Conservation (phyloP, 192 early-diverging fungal species). For the Linnemannia zychae region DNA sequence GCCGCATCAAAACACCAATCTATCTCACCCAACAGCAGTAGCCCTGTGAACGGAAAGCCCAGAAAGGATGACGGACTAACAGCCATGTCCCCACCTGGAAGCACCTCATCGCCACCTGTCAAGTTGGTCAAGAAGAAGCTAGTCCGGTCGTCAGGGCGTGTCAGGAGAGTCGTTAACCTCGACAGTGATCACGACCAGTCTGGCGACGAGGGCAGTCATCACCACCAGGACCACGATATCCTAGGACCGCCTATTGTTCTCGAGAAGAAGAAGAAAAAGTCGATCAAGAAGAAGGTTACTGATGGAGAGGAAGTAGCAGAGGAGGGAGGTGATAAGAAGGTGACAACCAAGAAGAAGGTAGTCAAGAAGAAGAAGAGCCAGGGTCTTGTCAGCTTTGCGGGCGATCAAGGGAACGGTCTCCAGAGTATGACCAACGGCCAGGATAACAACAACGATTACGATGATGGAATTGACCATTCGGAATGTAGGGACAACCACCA, state of each 20-base stretch:
- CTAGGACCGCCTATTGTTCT: conserved; percentile 21
- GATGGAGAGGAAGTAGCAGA: conserved; percentile 9
- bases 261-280: conserved; percentile 40
- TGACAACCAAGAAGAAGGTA: conserved; percentile 21
- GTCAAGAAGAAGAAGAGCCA: conserved; percentile 35
- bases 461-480: conserved; percentile 11
- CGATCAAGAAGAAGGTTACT: conserved; percentile 22
- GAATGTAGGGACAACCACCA: conserved; percentile 15
- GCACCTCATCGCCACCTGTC: not conserved
- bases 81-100: conserved; percentile 19
- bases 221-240: conserved; percentile 4
- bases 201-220: not conserved
- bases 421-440: not conserved
- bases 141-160: conserved; percentile 31
- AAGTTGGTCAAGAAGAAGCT: conserved; percentile 52
- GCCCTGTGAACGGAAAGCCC: conserved; percentile 4
- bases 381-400: conserved; percentile 25
- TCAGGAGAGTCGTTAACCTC: conserved; percentile 43
- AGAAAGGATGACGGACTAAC: conserved; percentile 12
- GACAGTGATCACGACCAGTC: conserved; percentile 45
- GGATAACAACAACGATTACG: not conserved
- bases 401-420: not conserved
- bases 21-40: not conserved
- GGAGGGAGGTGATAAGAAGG: conserved; percentile 23
- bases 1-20: not conserved